phyloP scores from a whole-genome alignment of 2,329 filamentous ascomycete species.

The Peltaster fructicola region DNA sequence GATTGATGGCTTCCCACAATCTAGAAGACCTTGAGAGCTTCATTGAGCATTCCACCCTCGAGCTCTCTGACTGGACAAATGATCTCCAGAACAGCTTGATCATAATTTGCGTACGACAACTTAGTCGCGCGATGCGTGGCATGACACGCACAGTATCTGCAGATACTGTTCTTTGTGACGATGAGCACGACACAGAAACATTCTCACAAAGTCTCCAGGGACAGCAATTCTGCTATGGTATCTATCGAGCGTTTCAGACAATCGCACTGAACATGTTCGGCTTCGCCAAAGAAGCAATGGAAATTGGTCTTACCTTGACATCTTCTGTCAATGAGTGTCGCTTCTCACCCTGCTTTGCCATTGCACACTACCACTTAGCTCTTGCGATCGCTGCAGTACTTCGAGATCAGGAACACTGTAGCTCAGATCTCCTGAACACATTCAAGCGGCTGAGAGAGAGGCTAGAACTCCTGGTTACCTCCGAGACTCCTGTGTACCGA shows the following conservation, averaged over 20 bases:
- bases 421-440: too few species aligned
- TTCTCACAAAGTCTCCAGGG: conserved; percentile 45
- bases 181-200: conserved; percentile 43
- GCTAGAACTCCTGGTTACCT: too few species aligned
- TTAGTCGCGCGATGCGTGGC: conserved; percentile 52
- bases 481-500: too few species aligned
- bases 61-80: conserved; percentile 52
- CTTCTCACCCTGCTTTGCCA: conserved; percentile 21
- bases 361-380: too few species aligned
- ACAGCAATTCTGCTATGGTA: too few species aligned
- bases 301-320: too few species aligned
- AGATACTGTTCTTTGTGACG: conserved; percentile 45
- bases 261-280: too few species aligned
- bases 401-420: too few species aligned
- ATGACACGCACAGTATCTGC: conserved; percentile 43
- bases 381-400: too few species aligned
- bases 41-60: conserved; percentile 54
- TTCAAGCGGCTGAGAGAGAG: too few species aligned
- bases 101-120: conserved; percentile 48
- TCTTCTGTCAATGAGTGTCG: conserved; percentile 17
- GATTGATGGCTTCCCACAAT: conserved; percentile 53
- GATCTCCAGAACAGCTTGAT: conserved; percentile 56
- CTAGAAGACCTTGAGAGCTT: conserved; percentile 51
- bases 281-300: too few species aligned
- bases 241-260: too few species aligned